Evolutionary conservation across 176 grass and related monocot species (phyloP).

Genomic region (Hsuehochloa calcarea): DNA sequence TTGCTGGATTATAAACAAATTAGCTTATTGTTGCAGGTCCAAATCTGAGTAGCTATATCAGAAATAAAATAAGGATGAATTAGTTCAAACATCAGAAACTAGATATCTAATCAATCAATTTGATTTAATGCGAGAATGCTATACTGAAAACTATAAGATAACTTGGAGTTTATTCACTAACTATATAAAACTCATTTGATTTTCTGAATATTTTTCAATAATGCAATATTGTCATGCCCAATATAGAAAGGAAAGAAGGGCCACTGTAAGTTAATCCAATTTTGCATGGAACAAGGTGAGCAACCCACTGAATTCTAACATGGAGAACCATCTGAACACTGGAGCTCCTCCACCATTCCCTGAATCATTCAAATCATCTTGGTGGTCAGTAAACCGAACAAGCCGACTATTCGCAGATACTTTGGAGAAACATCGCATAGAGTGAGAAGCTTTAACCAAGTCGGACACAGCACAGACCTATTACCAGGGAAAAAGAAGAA

Average conservation of each 20-base stretch:
- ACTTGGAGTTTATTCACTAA: neutral
- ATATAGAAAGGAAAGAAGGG: neutral
- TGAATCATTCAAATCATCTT: slow-evolving; percentile 65
- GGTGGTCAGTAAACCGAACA: slow-evolving; percentile 45
- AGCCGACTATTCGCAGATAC: slow-evolving; percentile 37
- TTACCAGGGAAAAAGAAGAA: slow-evolving; percentile 22
- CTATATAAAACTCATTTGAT: slow-evolving; percentile 9
- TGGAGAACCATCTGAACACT: slow-evolving; percentile 57
- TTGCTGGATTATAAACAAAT: neutral
- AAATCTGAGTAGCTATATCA: neutral
- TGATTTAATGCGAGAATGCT: neutral
- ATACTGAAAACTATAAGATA: slow-evolving; percentile 9
- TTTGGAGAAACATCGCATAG: slow-evolving; percentile 71
- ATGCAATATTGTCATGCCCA: neutral
- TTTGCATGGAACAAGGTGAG: neutral
- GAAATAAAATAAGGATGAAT: neutral
- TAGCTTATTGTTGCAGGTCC: neutral
- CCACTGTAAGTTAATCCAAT: slow-evolving; percentile 4
- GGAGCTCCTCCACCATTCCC: slow-evolving; percentile 79
- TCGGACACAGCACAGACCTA: slow-evolving; percentile 55
- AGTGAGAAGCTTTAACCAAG: slow-evolving; percentile 70
- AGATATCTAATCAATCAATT: slow-evolving; percentile 18
- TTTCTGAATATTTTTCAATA: neutral
- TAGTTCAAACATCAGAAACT: slow-evolving; percentile 3
- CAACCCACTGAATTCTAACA: slow-evolving; percentile 63